A percentile compares a stretch with the other conserved stretches of the same genome.
Conservation (phyloP, 805 yeast genomes). For the Ogataea nakhonphanomensis region DNA sequence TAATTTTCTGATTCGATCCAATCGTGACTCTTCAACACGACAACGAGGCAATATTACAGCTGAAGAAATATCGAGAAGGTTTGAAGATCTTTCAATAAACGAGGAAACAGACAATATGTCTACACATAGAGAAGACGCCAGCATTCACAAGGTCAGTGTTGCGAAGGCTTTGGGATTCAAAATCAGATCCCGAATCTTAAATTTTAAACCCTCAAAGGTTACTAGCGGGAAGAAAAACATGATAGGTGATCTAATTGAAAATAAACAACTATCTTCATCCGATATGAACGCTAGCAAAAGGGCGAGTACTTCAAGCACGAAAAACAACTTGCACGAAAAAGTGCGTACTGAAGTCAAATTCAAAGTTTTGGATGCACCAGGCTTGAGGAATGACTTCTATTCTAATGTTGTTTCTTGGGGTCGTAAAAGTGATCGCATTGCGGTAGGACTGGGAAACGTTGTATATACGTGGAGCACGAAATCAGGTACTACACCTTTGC, state of each 20-base stretch:
- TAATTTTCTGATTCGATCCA: constrained; percentile 20
- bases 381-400: constrained; percentile 72
- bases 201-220: constrained; percentile 26
- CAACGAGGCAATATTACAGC: constrained; percentile 9
- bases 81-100: constrained; percentile 11
- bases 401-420: constrained; percentile 78
- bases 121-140: constrained; percentile 8
- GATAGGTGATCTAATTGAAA: constrained; percentile 9
- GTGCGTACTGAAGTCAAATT: constrained; percentile 41
- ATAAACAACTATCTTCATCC: constrained; percentile 13
- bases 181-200: constrained; percentile 40
- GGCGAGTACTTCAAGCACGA: constrained; percentile 10
- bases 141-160: constrained; percentile 36
- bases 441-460: constrained; percentile 61
- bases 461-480: constrained; percentile 63
- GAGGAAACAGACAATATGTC: constrained; percentile 8
- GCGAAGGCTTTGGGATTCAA: constrained; percentile 50
- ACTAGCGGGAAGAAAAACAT: constrained; percentile 10
- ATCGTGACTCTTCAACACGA: constrained; percentile 9
- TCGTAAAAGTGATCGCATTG: constrained; percentile 41
- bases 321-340: constrained; percentile 20
- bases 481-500: constrained; percentile 44
- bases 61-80: constrained; percentile 9
- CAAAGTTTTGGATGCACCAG: constrained; percentile 64
- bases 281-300: constrained; percentile 12